Evolutionary conservation across 257 asterid species (phyloP).

Genomic region (Cynanchum wilfordii): DNA sequence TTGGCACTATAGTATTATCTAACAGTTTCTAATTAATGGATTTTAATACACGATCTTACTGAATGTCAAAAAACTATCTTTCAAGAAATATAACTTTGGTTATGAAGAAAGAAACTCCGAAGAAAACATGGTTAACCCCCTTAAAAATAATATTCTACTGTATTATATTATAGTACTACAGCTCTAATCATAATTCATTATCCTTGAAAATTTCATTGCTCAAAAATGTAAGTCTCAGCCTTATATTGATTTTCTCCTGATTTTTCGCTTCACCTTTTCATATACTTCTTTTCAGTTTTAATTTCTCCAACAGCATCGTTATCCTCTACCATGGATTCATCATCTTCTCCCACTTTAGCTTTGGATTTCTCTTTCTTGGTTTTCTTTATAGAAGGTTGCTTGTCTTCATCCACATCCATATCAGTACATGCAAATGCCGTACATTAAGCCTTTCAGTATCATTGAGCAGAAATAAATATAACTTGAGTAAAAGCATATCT

Average conservation of each 20-base stretch:
- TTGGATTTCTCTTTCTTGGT: slow-evolving; percentile 45
- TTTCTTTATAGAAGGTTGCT: slow-evolving; percentile 30
- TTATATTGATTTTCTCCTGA: too few species aligned
- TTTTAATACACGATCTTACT: background rate
- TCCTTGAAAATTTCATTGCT: too few species aligned
- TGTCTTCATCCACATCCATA: slow-evolving; percentile 29
- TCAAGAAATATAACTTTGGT: background rate
- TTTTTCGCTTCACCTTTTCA: slow-evolving; percentile 46
- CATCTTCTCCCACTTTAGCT: slow-evolving; percentile 17
- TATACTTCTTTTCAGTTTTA: slow-evolving; percentile 70
- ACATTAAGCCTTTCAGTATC: too few species aligned
- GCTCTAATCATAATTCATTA: background rate
- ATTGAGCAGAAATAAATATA: too few species aligned
- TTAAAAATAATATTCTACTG: background rate
- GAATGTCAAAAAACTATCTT: background rate
- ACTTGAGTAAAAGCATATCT: too few species aligned
- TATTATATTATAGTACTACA: background rate
- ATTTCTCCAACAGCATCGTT: slow-evolving; percentile 48
- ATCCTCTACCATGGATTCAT: slow-evolving; percentile 39
- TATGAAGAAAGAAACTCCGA: background rate
- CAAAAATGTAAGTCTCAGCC: too few species aligned
- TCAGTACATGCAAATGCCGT: slow-evolving; percentile 21
- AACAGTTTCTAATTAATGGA: slow-evolving; percentile 1
- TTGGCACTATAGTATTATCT: background rate
- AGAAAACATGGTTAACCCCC: too few species aligned